These are phyloP conservation scores for Penicillium digitatum DNA, from an alignment of 2,329 filamentous ascomycete species.

Conservation along the genomic window DNA sequence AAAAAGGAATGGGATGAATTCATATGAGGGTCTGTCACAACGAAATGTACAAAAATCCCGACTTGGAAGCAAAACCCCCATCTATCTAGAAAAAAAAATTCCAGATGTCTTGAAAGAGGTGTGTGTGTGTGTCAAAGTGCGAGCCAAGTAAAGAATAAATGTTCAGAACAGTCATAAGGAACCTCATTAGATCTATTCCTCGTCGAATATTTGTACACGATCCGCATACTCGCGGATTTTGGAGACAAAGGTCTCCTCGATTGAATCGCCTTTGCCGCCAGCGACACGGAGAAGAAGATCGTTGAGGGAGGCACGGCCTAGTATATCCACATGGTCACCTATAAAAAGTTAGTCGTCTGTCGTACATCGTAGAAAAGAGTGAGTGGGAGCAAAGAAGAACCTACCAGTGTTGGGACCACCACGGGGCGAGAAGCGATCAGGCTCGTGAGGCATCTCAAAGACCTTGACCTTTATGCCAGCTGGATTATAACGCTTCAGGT, in stretches of 20 bases:
- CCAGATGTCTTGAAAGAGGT: neutral
- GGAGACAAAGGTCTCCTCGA: slow-evolving; percentile 72
- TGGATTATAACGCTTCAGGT: slow-evolving; percentile 89
- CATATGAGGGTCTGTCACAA: neutral
- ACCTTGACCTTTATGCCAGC: slow-evolving; percentile 75
- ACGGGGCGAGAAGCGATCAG: slow-evolving; percentile 82
- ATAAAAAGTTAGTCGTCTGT: neutral
- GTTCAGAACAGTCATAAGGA: neutral
- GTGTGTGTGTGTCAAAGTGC: neutral
- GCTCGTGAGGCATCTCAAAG: slow-evolving; percentile 95
- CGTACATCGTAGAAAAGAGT: neutral
- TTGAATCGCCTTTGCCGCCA: slow-evolving; percentile 74
- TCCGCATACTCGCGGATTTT: slow-evolving; percentile 78
- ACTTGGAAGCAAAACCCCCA: slow-evolving; percentile 1
- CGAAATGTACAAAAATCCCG: slow-evolving; percentile 1
- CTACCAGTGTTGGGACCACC: slow-evolving; percentile 62
- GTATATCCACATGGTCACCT: slow-evolving; percentile 93
- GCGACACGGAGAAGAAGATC: slow-evolving; percentile 84
- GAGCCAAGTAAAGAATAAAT: neutral
- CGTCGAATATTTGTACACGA: slow-evolving; percentile 76
- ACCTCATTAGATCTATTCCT: slow-evolving; percentile 37
- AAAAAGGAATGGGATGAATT: neutral
- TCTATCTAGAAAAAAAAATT: neutral
- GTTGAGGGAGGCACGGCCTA: slow-evolving; percentile 83
- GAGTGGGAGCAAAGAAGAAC: slow-evolving; percentile 26